phyloP scores from a whole-genome alignment of 768 basidiomycete species.

The Trametes cubensis region DNA sequence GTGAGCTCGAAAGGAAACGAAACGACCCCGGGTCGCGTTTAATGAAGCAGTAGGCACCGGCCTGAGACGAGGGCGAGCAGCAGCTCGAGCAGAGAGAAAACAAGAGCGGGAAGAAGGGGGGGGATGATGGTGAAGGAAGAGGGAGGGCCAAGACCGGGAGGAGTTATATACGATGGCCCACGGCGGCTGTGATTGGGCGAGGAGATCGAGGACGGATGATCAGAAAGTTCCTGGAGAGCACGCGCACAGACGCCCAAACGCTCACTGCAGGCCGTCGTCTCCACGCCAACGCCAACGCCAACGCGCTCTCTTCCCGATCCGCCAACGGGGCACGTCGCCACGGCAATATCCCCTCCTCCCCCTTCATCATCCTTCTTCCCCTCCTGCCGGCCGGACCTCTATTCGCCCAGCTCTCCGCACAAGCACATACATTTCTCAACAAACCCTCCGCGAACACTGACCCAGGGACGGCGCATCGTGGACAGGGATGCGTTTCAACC shows the following conservation, averaged over 20 bases:
- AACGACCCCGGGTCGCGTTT: slow-evolving; percentile 60
- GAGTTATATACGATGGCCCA: slow-evolving; percentile 20
- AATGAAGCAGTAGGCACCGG: slow-evolving; percentile 51
- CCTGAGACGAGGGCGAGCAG: slow-evolving; percentile 27
- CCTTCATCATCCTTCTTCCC: too few species aligned
- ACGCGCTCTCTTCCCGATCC: slow-evolving; percentile 13
- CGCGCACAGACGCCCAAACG: neutral
- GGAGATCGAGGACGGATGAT: slow-evolving; percentile 2
- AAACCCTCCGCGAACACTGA: too few species aligned
- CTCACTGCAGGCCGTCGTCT: neutral
- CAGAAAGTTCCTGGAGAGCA: slow-evolving; percentile 4
- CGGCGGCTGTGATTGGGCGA: slow-evolving; percentile 17
- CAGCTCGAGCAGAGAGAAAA: slow-evolving; percentile 30
- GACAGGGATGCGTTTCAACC: neutral
- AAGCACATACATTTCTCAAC: neutral
- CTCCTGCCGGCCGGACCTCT: neutral
- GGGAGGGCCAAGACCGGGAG: slow-evolving; percentile 6
- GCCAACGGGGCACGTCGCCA: slow-evolving; percentile 20
- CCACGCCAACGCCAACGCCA: slow-evolving; percentile 21
- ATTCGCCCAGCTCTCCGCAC: neutral
- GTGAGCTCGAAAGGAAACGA: slow-evolving; percentile 43
- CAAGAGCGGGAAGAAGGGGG: slow-evolving; percentile 28
- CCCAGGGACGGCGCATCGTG: neutral
- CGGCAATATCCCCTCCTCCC: slow-evolving; percentile 2
- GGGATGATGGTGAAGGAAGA: slow-evolving; percentile 22